Conservation (phyloP, 106 monocot genomes). For the Dactylorhiza incarnata region DNA sequence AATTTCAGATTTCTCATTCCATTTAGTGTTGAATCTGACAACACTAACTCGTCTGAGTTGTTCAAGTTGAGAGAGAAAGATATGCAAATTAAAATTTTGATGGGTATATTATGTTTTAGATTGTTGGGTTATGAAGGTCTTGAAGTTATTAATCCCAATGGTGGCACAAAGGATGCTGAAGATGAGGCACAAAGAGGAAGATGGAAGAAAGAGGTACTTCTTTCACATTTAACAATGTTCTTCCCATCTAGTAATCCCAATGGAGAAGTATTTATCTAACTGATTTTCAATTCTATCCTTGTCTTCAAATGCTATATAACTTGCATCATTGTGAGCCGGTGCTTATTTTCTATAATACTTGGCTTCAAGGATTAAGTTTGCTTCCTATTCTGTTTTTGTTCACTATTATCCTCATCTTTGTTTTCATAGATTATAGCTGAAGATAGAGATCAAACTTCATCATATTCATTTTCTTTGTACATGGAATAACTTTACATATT, state of each 20-base stretch:
- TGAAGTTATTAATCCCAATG: conserved; percentile 96
- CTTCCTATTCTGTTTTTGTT: not conserved
- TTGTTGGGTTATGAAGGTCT: conserved; percentile 95
- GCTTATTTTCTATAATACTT: not conserved
- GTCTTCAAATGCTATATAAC: not conserved
- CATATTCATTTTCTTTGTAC: not conserved
- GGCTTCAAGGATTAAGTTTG: not conserved
- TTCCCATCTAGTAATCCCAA: no score
- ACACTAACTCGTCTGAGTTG: not conserved
- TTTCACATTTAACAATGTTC: not conserved
- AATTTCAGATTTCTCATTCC: no score
- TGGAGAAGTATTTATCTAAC: not conserved
- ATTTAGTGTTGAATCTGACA: not conserved
- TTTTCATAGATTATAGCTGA: not conserved
- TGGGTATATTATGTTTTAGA: conserved; percentile 23
- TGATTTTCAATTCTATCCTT: not conserved
- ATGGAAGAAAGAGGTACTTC: conserved; percentile 88
- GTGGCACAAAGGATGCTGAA: conserved; percentile 94
- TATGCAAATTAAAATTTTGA: not conserved
- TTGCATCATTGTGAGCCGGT: not conserved
- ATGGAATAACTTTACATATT: not conserved
- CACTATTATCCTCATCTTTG: not conserved
- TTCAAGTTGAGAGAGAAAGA: not conserved
- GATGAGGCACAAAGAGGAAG: conserved; percentile 82
- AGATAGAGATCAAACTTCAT: not conserved